Evolutionary conservation across 495 filamentous ascomycete species (phyloP).

Genomic region (Terfezia claveryi): DNA sequence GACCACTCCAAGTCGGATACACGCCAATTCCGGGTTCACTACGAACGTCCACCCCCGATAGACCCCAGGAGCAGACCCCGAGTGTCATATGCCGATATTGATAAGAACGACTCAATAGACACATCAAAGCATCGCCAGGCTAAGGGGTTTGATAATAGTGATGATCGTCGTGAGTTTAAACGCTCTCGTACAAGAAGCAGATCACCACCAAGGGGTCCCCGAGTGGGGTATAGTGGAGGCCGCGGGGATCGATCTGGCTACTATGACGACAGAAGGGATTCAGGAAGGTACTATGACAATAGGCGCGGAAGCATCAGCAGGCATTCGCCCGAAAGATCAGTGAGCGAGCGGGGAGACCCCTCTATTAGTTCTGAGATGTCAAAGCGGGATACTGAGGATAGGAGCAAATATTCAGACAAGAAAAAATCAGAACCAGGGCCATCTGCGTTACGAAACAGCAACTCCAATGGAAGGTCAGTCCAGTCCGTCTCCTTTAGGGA

Average conservation of each 20-base stretch:
- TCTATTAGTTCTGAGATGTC: conserved; percentile 29
- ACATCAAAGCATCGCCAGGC: background rate
- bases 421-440: conserved; percentile 3
- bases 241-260: conserved; percentile 19
- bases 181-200: conserved; percentile 46
- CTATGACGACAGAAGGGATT: conserved; percentile 12
- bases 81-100: conserved; percentile 21
- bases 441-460: conserved; percentile 17
- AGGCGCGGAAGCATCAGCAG: conserved; percentile 13
- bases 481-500: conserved; percentile 2
- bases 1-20: conserved; percentile 13
- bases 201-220: conserved; percentile 31
- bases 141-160: conserved; percentile 17
- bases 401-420: conserved; percentile 22
- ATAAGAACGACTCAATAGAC: conserved; percentile 13
- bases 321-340: conserved; percentile 35
- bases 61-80: conserved; percentile 8
- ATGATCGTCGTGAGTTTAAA: conserved; percentile 32
- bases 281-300: conserved; percentile 13
- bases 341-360: conserved; percentile 42
- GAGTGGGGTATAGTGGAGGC: conserved; percentile 24
- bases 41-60: conserved; percentile 6
- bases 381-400: conserved; percentile 25
- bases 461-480: background rate
- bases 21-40: conserved; percentile 17